A percentile compares a stretch with the other conserved stretches of the same genome.
phyloP scores from a whole-genome alignment of 1,139 yeast genomes.

The Hemisphaericaspora subhashii region DNA sequence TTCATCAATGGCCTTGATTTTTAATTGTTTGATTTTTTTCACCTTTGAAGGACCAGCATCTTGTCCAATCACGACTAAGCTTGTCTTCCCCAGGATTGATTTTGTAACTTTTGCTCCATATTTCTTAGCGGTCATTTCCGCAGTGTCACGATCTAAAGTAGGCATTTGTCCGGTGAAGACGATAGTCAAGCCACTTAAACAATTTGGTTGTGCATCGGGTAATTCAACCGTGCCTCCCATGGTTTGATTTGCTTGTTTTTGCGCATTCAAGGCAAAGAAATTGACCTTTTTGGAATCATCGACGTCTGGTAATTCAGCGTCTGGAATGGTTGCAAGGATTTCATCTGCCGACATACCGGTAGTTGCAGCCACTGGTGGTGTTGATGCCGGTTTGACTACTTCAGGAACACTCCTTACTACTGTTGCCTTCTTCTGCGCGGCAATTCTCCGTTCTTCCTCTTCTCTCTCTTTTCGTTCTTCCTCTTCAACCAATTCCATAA shows the following conservation, averaged over 20 bases:
- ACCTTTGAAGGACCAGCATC: slow-evolving; percentile 98
- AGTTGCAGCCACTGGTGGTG: background rate
- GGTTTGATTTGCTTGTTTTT: slow-evolving; percentile 33
- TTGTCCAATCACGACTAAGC: slow-evolving; percentile 86
- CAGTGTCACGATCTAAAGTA: slow-evolving; percentile 69
- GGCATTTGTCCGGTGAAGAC: slow-evolving; percentile 94
- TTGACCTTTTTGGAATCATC: slow-evolving; percentile 54
- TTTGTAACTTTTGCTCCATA: slow-evolving; percentile 96
- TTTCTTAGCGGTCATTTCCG: slow-evolving; percentile 73
- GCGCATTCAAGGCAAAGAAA: slow-evolving; percentile 36
- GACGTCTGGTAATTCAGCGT: slow-evolving; percentile 64
- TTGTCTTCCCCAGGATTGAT: slow-evolving; percentile 82
- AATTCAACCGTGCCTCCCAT: slow-evolving; percentile 37
- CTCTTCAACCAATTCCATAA: slow-evolving; percentile 48
- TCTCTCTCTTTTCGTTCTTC: slow-evolving; percentile 19
- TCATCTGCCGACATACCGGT: slow-evolving; percentile 47
- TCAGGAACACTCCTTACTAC: slow-evolving; percentile 1
- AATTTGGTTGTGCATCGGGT: slow-evolving; percentile 80
- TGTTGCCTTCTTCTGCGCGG: slow-evolving; percentile 30
- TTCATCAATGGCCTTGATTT: slow-evolving; percentile 81
- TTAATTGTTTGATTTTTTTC: slow-evolving; percentile 68
- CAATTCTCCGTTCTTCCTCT: slow-evolving; percentile 22
- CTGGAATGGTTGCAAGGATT: slow-evolving; percentile 60
- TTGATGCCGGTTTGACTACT: slow-evolving; percentile 4
- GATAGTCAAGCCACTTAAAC: slow-evolving; percentile 82